These are phyloP conservation scores for Cajanus cajan DNA, from an alignment of 306 rosid genomes.

Conservation along the genomic window DNA sequence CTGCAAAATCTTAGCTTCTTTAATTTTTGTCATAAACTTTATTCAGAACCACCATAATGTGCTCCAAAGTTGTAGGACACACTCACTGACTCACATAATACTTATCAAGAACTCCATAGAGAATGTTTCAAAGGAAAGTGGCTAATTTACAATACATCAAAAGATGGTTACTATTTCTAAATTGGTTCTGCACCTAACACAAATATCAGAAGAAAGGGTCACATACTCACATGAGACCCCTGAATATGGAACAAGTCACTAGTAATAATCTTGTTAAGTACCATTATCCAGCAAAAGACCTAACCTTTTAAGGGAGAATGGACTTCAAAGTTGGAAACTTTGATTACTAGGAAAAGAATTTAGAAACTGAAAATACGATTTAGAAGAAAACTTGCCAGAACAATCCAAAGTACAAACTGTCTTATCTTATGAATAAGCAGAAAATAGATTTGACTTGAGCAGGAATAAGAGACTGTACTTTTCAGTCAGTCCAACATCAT, in stretches of 20 bases:
- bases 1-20: not conserved
- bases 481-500: not conserved
- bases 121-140: not conserved
- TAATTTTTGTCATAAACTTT: not conserved
- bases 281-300: not conserved
- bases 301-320: not conserved
- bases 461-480: not conserved
- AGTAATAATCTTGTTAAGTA: not conserved
- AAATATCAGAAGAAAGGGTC: not conserved
- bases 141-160: not conserved
- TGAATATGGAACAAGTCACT: not conserved
- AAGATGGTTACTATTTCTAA: not conserved
- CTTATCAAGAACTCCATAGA: not conserved
- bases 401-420: not conserved
- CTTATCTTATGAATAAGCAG: not conserved
- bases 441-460: not conserved
- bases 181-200: not conserved
- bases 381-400: not conserved
- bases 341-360: not conserved
- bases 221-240: not conserved
- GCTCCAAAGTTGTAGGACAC: not conserved
- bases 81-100: not conserved
- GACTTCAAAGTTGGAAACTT: not conserved
- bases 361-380: not conserved
- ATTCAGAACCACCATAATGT: not conserved